Evolutionary conservation across 2,329 filamentous ascomycete species (phyloP).

Genomic region (Aspergillus neotritici): DNA sequence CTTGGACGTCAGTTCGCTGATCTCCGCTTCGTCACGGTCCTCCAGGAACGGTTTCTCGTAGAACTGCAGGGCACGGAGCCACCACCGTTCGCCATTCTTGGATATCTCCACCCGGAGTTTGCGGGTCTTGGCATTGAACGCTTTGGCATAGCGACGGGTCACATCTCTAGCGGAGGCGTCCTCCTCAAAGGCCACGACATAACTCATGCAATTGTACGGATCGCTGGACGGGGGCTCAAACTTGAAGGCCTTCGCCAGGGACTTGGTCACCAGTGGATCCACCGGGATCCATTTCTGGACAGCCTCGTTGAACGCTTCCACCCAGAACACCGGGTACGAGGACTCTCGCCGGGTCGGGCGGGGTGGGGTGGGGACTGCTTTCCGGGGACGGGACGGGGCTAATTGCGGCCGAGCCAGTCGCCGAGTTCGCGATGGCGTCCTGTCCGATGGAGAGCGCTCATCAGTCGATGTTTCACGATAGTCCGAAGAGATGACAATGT

Average conservation of each 20-base stretch:
- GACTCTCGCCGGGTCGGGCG: conserved; percentile 59
- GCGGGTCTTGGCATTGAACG: conserved; percentile 84
- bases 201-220: conserved; percentile 68
- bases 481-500: conserved; percentile 35
- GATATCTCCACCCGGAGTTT: conserved; percentile 70
- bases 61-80: conserved; percentile 40
- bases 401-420: conserved; percentile 37
- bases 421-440: conserved; percentile 17
- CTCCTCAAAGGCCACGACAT: conserved; percentile 79
- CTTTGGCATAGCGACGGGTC: conserved; percentile 79
- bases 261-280: conserved; percentile 76
- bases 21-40: conserved; percentile 78
- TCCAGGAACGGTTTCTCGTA: conserved; percentile 41
- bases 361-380: conserved; percentile 27
- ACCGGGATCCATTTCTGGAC: conserved; percentile 88
- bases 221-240: conserved; percentile 81
- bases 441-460: conserved; percentile 15
- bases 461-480: conserved; percentile 27
- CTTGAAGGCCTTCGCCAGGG: conserved; percentile 66
- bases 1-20: conserved; percentile 64
- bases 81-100: conserved; percentile 53
- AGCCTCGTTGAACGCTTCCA: conserved; percentile 80
- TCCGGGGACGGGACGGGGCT: conserved; percentile 14
- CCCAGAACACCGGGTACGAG: conserved; percentile 81
- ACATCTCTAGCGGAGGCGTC: conserved; percentile 77